These are phyloP conservation scores for Kluyveromyces sp. DNA, from an alignment of 1,139 yeast genomes.

Conservation along the genomic window DNA sequence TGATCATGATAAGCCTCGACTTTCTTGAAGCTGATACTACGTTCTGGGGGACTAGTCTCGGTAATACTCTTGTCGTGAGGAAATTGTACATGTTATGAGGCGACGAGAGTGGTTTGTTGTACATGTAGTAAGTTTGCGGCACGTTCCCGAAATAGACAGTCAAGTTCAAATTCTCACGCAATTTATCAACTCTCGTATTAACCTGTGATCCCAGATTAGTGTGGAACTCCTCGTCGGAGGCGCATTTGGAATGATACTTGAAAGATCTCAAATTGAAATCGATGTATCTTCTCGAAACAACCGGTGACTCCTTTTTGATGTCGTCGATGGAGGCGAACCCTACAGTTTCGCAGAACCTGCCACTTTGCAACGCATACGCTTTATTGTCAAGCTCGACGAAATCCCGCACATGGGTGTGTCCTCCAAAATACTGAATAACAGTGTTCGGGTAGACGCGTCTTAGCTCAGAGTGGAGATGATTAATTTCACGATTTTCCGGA, in stretches of 20 bases:
- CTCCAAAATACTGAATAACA: conserved; percentile 83
- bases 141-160: conserved; percentile 58
- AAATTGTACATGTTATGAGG: conserved; percentile 54
- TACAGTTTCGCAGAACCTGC: conserved; percentile 85
- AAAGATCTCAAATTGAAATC: conserved; percentile 76
- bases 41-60: conserved; percentile 40
- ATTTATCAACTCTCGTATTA: conserved; percentile 39
- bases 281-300: conserved; percentile 57
- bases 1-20: conserved; percentile 61
- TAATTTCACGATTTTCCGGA: conserved; percentile 47
- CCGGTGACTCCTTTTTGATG: conserved; percentile 21
- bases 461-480: conserved; percentile 45
- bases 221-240: conserved; percentile 7
- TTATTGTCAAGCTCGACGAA: conserved; percentile 59
- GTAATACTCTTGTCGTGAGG: conserved; percentile 52
- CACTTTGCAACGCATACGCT: conserved; percentile 79
- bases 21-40: conserved; percentile 8
- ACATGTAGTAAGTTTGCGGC: conserved; percentile 57
- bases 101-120: conserved; percentile 61
- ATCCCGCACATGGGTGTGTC: conserved; percentile 91
- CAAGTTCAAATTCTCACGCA: conserved; percentile 47
- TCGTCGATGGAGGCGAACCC: conserved; percentile 70
- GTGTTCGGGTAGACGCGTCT: conserved; percentile 53
- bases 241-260: conserved; percentile 45
- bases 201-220: conserved; percentile 41